Base-by-base conservation (phyloP, 192 early-diverging fungal genomes). In the Rhizophagus sp. region DNA sequence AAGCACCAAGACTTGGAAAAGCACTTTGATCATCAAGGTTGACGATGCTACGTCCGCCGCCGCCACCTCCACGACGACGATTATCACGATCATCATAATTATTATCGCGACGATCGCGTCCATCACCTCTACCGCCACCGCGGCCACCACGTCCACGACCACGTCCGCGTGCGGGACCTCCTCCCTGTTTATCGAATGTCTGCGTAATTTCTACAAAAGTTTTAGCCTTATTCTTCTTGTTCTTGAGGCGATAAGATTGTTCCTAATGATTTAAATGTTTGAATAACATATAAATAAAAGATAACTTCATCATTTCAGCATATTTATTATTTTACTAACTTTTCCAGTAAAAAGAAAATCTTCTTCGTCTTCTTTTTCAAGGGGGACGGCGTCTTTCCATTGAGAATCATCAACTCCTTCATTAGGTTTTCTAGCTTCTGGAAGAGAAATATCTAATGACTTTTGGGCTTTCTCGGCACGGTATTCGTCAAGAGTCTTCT, bases 401-500 rank as follows among this genome's bases (percentile, higher is more conserved):
- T 96, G 89, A 77, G 86, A 83, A 64, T 95, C 90, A 80, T 97
- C 96, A 39, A 90, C 89, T 65, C 92, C 96, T 82, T 97, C 95
- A 87, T 97, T 97, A 82, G 96, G 90, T 84, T 93, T 90, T 81
- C 97, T 92, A 52, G 90, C 83, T 30, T 86, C 82, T 13, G 89
- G 90, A 62, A 89, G 88, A 73, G 88, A 81, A 49, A 91, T 87
- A 70, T 91, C 85, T 30, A 89, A 67, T 67, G 83, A 80, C 85
- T 92, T 94, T 78, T 84, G 82, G 61, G 89, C 91, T 87, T 88
- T 88, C 82, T 93, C 93, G 61, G 93, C 92, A 50, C 93, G 82
- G 89, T 92, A 99, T 76, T 99, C 92, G 47, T 96, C 94, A 73
- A 96, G 89, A 79, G 96, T 94, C 89, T 95, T 94, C 84, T 92